Percentiles rank a stretch among this genome's conserved stretches.
phyloP scores from a whole-genome alignment of 306 rosid genomes.

The Lablab purpureus region DNA sequence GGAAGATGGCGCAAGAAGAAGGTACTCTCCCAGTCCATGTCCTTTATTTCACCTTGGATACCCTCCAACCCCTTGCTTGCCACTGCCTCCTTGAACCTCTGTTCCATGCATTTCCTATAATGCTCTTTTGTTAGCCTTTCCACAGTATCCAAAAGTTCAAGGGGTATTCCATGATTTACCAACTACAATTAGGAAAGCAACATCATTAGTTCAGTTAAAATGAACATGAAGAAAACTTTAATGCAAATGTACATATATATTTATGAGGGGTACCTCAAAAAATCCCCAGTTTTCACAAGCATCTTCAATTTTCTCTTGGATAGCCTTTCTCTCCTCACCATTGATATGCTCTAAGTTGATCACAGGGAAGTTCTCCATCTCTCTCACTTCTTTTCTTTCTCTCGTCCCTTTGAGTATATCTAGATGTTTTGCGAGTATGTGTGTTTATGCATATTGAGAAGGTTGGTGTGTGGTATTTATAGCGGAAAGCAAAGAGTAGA shows the following conservation, averaged over 20 bases:
- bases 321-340: neutral
- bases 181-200: neutral
- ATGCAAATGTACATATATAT: neutral
- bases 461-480: neutral
- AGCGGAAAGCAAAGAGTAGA: neutral
- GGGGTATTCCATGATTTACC: conserved; percentile 5
- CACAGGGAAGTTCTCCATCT: neutral
- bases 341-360: conserved; percentile 6
- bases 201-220: neutral
- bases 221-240: neutral
- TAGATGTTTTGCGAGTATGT: neutral
- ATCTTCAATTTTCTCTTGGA: neutral
- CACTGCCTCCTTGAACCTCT: neutral
- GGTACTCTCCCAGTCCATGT: conserved; percentile 20
- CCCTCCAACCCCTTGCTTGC: conserved; percentile 7
- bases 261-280: conserved; percentile 1
- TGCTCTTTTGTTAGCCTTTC: conserved; percentile 7
- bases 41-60: neutral
- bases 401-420: neutral
- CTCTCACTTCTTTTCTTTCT: neutral
- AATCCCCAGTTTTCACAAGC: conserved; percentile 23
- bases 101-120: conserved; percentile 6
- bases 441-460: neutral
- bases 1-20: conserved; percentile 24
- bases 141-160: conserved; percentile 9